These are phyloP conservation scores for Alternaria tenuissima DNA, from an alignment of 2,329 filamentous ascomycete species.

Conservation along the genomic window DNA sequence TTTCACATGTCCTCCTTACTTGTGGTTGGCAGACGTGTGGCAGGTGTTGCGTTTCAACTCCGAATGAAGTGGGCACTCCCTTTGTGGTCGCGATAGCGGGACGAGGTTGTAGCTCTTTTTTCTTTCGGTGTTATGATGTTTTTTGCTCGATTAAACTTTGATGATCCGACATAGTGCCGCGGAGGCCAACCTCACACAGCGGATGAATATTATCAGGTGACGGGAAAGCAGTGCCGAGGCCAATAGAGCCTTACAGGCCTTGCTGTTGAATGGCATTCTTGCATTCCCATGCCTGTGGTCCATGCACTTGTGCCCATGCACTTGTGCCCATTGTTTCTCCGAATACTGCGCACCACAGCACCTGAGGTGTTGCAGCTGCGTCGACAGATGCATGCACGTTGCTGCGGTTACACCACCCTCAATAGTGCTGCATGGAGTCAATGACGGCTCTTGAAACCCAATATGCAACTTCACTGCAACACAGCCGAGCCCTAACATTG, in stretches of 20 bases:
- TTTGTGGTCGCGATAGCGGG: not conserved
- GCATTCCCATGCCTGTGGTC: not conserved
- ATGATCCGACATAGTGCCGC: not conserved
- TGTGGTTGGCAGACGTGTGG: not conserved
- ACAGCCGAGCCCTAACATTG: not conserved
- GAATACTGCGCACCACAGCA: not conserved
- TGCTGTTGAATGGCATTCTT: not conserved
- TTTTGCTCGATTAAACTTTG: not conserved
- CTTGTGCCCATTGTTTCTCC: constrained; percentile 3
- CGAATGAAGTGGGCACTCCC: not conserved
- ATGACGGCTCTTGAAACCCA: constrained; percentile 1
- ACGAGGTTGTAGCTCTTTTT: not conserved
- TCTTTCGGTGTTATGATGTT: not conserved
- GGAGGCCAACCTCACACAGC: not conserved
- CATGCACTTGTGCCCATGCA: constrained; percentile 4
- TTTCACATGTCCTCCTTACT: not conserved
- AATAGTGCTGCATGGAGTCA: not conserved
- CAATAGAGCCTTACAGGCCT: not conserved
- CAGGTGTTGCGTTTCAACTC: not conserved
- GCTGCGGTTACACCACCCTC: not conserved
- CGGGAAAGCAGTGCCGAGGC: not conserved
- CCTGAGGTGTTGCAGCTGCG: not conserved
- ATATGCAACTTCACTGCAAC: not conserved
- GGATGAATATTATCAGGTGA: not conserved
- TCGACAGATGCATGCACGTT: not conserved